These are phyloP conservation scores for Malassezia arunalokei DNA, from an alignment of 1,284 basidiomycete genomes.

Conservation along the genomic window DNA sequence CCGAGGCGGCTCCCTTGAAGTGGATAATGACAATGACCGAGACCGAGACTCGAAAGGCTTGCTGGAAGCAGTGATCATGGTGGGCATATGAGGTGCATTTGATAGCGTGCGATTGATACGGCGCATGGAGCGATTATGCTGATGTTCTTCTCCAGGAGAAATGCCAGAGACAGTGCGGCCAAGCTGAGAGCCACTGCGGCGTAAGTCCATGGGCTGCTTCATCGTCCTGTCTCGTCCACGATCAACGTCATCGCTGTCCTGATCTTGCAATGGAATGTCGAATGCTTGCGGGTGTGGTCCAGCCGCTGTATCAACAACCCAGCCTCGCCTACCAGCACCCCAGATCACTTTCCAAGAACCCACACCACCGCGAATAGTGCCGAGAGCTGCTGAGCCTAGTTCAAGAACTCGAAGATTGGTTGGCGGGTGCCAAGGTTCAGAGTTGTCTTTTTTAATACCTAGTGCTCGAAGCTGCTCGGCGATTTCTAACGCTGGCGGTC, in stretches of 20 bases:
- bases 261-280: not conserved
- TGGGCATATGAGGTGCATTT: not conserved
- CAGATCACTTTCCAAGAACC: constrained; percentile 73
- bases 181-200: no score
- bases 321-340: constrained; percentile 83
- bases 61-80: not conserved
- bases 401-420: constrained; percentile 80
- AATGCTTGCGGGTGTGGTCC: constrained; percentile 56
- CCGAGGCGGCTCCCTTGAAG: constrained; percentile 1
- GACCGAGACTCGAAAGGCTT: constrained; percentile 13
- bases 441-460: constrained; percentile 42
- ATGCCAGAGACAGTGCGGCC: no score
- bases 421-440: constrained; percentile 15
- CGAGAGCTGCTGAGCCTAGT: constrained; percentile 62
- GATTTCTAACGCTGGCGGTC: constrained; percentile 29
- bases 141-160: no score
- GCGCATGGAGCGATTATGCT: no score
- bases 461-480: constrained; percentile 34
- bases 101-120: not conserved
- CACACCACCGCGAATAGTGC: constrained; percentile 61
- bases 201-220: no score
- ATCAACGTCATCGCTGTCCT: not conserved
- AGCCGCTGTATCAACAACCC: constrained; percentile 80
- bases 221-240: no score
- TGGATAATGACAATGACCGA: constrained; percentile 26